Base-by-base conservation (phyloP, 1,284 basidiomycete genomes). In the Marasmius tenuissimus region DNA sequence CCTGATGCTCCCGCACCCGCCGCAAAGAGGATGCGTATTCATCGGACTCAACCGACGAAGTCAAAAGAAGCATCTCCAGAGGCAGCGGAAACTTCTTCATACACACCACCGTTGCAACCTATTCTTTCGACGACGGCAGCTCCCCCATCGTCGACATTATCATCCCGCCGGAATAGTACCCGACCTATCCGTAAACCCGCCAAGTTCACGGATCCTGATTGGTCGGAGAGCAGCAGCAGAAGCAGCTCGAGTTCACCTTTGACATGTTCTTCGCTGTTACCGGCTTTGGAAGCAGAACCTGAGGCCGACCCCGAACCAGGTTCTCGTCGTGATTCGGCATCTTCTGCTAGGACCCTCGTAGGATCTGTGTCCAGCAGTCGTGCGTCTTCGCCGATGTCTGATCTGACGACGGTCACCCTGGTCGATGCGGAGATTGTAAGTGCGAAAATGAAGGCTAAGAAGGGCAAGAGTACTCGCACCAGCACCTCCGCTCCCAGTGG, bases 351-450 rank as follows among this genome's bases (percentile, higher is more conserved):
- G 52, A 54, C 52, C n/a, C 34, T 54, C 34, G 20, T 54, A n/a
- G 52, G 52, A 1, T 54, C 52, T 37, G 52, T n/a, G 16, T 16
- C 12, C 14, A 35, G 38, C 20, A 47, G 45, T n/a, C 52, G 52
- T 37, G 33, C 34, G n/a, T 54, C 37, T 8, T 54, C 52, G 14
- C 52, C 52, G 34, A 34, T 54, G n/a, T 54, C 52, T 11, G 52
- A 54, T 35, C 52, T 54, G 18, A 54, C 52, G 12, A 54, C 52
- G 52, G 20, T 34, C 37, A 54, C 52, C 12, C 52, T 54, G n/a
- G 52, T 54, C 34, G 52, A 54, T 10, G 34, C 52, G 20, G 52
- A 54, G 34, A 47, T 11, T 5, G 16, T n/a, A 14, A 18, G n/a
- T 47, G 52, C n/a, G 52, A 18, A 34, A 37, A 54, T 35, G 10